Conservation (phyloP, 2,329 filamentous ascomycete genomes). For the Fusarium chaquense region DNA sequence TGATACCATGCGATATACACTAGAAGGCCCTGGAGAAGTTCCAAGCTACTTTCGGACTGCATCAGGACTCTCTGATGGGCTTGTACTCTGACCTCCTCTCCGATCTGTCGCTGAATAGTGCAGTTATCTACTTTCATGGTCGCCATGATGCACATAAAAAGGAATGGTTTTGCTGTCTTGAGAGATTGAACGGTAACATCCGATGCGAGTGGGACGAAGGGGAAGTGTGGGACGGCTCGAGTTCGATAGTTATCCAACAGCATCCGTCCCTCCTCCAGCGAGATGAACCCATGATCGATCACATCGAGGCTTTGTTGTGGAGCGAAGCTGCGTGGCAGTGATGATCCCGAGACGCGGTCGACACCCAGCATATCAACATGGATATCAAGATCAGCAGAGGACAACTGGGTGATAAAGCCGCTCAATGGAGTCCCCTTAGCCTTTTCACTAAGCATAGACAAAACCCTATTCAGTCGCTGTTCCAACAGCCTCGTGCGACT, state of each 20-base stretch:
- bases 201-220: neutral
- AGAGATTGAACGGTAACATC: neutral
- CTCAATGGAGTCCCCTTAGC: conserved; percentile 7
- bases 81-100: conserved; percentile 9
- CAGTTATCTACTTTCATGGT: conserved; percentile 20
- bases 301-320: neutral
- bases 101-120: conserved; percentile 5
- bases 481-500: conserved; percentile 14
- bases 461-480: conserved; percentile 3
- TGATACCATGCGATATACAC: conserved; percentile 23
- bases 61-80: conserved; percentile 17
- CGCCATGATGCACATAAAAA: conserved; percentile 21
- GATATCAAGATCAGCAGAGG: neutral
- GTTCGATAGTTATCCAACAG: conserved; percentile 11
- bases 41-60: conserved; percentile 18
- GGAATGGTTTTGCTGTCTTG: neutral
- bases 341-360: accelerated
- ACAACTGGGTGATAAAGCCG: conserved; percentile 6
- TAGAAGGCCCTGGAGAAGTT: conserved; percentile 11
- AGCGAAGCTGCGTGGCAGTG: neutral
- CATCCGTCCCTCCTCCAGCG: neutral
- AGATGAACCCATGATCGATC: neutral
- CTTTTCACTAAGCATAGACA: conserved; percentile 3
- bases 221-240: neutral
- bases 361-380: neutral